Percentiles rank a stretch among this genome's conserved stretches.
These are phyloP conservation scores for Blastobotrys proliferans DNA, from an alignment of 1,139 yeast genomes.

Conservation along the genomic window DNA sequence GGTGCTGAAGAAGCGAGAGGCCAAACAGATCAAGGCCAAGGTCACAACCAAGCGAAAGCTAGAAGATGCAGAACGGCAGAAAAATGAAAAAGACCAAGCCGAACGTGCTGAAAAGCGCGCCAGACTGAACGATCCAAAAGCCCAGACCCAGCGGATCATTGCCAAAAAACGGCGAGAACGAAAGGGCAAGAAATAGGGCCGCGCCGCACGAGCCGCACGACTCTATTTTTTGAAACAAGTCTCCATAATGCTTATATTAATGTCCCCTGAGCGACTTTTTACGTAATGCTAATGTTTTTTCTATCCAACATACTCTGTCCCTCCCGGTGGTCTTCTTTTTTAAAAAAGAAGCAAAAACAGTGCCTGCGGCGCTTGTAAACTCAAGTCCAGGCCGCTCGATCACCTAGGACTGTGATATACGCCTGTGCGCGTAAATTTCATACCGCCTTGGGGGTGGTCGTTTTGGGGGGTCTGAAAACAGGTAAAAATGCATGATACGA, in stretches of 20 bases:
- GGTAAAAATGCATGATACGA: no score
- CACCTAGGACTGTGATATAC: no score
- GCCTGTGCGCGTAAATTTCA: no score
- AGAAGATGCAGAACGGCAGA: conserved; percentile 33
- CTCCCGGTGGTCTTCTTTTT: no score
- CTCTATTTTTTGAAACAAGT: no score
- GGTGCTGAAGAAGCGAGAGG: conserved; percentile 86
- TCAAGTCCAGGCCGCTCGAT: no score
- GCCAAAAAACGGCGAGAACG: conserved; percentile 30
- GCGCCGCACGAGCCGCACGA: no score
- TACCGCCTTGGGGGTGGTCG: no score
- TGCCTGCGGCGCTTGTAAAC: no score
- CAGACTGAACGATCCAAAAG: conserved; percentile 27
- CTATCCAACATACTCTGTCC: no score
- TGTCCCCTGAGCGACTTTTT: conserved; percentile 38
- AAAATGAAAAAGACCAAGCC: conserved; percentile 27
- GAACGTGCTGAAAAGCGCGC: conserved; percentile 29
- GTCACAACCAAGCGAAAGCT: conserved; percentile 26
- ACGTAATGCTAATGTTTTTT: conserved; percentile 36
- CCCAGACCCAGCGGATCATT: conserved; percentile 21
- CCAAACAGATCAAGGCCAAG: conserved; percentile 33
- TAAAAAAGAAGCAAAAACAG: no score
- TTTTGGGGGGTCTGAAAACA: no score
- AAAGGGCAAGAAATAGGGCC: conserved; percentile 18
- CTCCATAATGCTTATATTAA: conserved; percentile 14